Evolutionary conservation across 106 monocot genomes (phyloP), one percentile per base, ranked within the genome.

Genomic region (Iris macrosiphon): DNA sequence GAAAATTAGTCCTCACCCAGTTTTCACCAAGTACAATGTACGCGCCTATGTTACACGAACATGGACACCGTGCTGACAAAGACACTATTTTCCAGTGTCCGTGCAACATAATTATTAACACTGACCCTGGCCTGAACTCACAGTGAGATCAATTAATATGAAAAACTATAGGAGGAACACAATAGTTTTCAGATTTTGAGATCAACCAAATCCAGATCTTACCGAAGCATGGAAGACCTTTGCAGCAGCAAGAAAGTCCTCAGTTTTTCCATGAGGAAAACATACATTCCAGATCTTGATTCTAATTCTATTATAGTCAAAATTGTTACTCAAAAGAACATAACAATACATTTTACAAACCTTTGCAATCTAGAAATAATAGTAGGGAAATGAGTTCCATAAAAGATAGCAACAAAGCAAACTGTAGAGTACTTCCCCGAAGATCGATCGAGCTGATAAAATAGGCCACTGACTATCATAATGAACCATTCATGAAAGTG

Each of bases 261-360:
- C 88, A 0, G 79, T 88, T 64, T 94, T 94, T 45, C 93, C 84
- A n/a, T n/a, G n/a, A n/a, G n/a, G n/a, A n/a, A n/a, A n/a, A n/a
- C n/a, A n/a, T n/a, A n/a, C n/a, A n/a, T n/a, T n/a, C n/a, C n/a
- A n/a, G n/a, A n/a, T n/a, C n/a, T n/a, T n/a, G n/a, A n/a, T 13
- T 41, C n/a, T 15, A 7, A 15, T 41, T 41, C 4, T 17, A 41
- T 18, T 20, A 2, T 45, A 16, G 22, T 20, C 7, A 22, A 45
- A 17, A 45, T 23, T 10, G 23, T 21, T 16, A 48, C 9, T 3
- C 26, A 24, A 24, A 23, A 48, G 23, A 13, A 48, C 6, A 48
- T n/a, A n/a, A n/a, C n/a, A n/a, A n/a, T n/a, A n/a, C n/a, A n/a
- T n/a, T n/a, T 29, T n/a, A 25, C 39, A 15, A 4, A 89, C 89